These are phyloP conservation scores for Fusarium transvaalense DNA, from an alignment of 2,329 filamentous ascomycete genomes.

Conservation along the genomic window DNA sequence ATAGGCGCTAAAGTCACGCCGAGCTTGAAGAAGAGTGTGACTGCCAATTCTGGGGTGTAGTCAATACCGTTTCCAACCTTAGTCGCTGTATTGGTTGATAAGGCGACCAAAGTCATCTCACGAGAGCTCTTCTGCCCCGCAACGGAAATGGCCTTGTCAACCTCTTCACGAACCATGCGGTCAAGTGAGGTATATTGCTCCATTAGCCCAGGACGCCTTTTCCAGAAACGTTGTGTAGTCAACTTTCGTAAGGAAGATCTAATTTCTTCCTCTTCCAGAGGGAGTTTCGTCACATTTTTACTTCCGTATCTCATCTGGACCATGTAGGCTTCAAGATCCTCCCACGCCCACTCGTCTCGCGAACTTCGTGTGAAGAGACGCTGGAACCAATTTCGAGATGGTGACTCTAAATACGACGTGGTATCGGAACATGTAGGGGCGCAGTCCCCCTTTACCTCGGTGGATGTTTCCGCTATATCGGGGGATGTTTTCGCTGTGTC, in stretches of 20 bases:
- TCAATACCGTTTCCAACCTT: fast-evolving
- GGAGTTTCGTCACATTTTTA: fast-evolving
- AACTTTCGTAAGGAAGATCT: not conserved
- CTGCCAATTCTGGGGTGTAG: not conserved
- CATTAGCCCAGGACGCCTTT: not conserved
- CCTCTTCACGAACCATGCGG: fast-evolving
- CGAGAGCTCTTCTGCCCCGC: fast-evolving
- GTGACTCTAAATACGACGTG: fast-evolving
- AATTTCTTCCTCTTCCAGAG: not conserved
- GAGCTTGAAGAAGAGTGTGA: not conserved
- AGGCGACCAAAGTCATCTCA: not conserved
- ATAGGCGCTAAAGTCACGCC: not conserved
- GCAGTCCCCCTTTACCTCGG: fast-evolving
- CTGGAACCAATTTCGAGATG: not conserved
- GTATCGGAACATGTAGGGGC: not conserved
- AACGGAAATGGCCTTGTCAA: not conserved
- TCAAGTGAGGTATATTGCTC: not conserved
- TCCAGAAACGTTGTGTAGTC: fast-evolving
- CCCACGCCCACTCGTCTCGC: not conserved
- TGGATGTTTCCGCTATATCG: fast-evolving
- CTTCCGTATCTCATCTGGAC: not conserved
- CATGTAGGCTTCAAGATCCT: not conserved
- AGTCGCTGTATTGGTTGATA: not conserved
- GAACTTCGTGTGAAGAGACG: not conserved
- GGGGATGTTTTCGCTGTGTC: not conserved